Evolutionary conservation across 345 rosid genomes (phyloP), one percentile per base, ranked within the genome.

Genomic region (Lagerstroemia speciosa): DNA sequence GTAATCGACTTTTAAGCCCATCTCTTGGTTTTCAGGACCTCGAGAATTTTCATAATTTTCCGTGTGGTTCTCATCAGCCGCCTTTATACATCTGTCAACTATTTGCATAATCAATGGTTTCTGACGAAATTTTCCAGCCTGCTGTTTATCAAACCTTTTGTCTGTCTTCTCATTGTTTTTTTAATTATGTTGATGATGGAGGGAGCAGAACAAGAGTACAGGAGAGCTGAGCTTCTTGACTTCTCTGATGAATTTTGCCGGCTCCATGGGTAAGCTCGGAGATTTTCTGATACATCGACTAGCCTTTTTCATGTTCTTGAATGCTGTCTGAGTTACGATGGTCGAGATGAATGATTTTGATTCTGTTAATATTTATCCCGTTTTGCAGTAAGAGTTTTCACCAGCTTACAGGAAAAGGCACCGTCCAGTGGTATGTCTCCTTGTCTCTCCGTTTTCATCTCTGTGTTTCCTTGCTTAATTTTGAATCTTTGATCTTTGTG

Each of bases 201-300:
- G 33, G 65, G 50, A 17, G 72, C 86, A 93, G 98, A 89, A 83
- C 82, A 91, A 86, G 81, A 84, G 93, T 68, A 93, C 98, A 0
- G 96, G 98, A 67, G 91, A 91, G 71, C 97, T 91, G 64, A 93
- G 98, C 87, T 89, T 87, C 85, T 80, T 93, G 79, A 93, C 98
- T 50, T 86, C 80, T 65, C 83, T 86, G 29, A 83, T 91, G 94
- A 93, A 89, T 77, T 82, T 83, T 50, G 86, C 77, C 41, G 97
- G 96, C 37, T 83, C 94, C 11, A 74, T 89, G 70, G 96, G 98
- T 90, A 81, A 79, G 86, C 68, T 41, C 30, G 2, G 43, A 40
- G 22, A 24, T 34, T 50, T 20, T 60, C 19, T 31, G 29, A 36
- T 68, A 17, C 7, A 12, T 41, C 10, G 19, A 12, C 29, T 31